Evolutionary conservation across 2,329 filamentous ascomycete species (phyloP).

Genomic region (Penicillium sp.): DNA sequence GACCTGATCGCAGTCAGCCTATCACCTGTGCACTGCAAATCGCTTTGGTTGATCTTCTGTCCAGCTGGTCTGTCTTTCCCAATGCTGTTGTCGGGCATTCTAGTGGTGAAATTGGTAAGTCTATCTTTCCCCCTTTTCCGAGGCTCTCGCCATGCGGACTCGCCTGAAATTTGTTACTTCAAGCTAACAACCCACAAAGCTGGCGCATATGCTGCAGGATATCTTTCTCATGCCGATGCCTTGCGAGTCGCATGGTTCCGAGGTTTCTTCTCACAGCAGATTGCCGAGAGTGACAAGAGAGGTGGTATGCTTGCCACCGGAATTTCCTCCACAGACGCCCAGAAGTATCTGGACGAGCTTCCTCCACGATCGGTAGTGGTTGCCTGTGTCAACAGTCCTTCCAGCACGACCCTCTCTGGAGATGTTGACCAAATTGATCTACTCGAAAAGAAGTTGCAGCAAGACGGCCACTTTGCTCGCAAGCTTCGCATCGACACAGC

Average conservation of each 20-base stretch:
- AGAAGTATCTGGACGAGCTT: slow-evolving; percentile 16
- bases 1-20: slow-evolving; percentile 30
- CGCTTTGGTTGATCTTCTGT: slow-evolving; percentile 27
- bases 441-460: slow-evolving; percentile 47
- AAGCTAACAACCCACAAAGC: slow-evolving; percentile 7
- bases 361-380: slow-evolving; percentile 16
- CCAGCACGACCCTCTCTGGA: slow-evolving; percentile 56
- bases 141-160: background rate
- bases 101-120: slow-evolving; percentile 31
- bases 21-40: slow-evolving; percentile 27
- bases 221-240: slow-evolving; percentile 21
- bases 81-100: slow-evolving; percentile 30
- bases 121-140: background rate
- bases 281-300: slow-evolving; percentile 11
- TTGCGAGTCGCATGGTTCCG: slow-evolving; percentile 27
- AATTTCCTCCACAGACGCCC: slow-evolving; percentile 11
- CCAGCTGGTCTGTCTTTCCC: slow-evolving; percentile 21
- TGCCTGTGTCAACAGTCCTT: slow-evolving; percentile 54
- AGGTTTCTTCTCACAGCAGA: slow-evolving; percentile 17
- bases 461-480: slow-evolving; percentile 19
- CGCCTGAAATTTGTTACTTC: background rate
- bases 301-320: slow-evolving; percentile 35
- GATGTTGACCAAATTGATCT: slow-evolving; percentile 50
- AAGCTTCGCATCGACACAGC: slow-evolving; percentile 24
- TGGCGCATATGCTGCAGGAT: slow-evolving; percentile 29